phyloP scores from a whole-genome alignment of 805 yeast species.

The Candida taoyuanica region DNA sequence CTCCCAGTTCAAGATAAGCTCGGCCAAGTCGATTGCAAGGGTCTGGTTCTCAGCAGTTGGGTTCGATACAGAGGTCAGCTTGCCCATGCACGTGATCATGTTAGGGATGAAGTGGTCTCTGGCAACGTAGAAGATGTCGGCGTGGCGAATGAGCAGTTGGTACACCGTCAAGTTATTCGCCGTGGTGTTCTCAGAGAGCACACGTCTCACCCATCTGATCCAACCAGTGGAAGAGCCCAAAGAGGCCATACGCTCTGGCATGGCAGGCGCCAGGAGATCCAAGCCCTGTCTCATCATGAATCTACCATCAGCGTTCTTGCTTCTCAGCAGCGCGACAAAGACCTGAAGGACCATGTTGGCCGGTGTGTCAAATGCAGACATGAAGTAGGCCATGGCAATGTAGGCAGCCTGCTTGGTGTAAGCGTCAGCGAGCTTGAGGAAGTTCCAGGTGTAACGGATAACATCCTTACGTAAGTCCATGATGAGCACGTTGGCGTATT shows the following conservation, averaged over 20 bases:
- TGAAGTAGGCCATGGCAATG: constrained; percentile 80
- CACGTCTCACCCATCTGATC: constrained; percentile 94
- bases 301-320: constrained; percentile 82
- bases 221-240: constrained; percentile 53
- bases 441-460: constrained; percentile 92
- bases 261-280: constrained; percentile 82
- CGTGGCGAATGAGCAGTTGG: constrained; percentile 82
- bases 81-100: constrained; percentile 89
- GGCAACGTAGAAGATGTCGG: constrained; percentile 78
- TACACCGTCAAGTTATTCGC: constrained; percentile 83
- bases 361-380: constrained; percentile 84
- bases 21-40: constrained; percentile 86
- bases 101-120: constrained; percentile 87
- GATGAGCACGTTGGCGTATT: constrained; percentile 57
- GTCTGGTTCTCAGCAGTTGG: constrained; percentile 78
- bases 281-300: constrained; percentile 81
- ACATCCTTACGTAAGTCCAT: constrained; percentile 71
- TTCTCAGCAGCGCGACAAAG: constrained; percentile 81
- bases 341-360: constrained; percentile 85
- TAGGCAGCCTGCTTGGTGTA: constrained; percentile 91
- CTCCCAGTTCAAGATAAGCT: constrained; percentile 84
- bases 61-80: constrained; percentile 71
- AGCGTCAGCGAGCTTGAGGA: constrained; percentile 81
- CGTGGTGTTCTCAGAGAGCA: constrained; percentile 83
- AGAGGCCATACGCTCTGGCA: constrained; percentile 59